A percentile compares a stretch with the other conserved stretches of the same genome.
Evolutionary conservation across 2,329 filamentous ascomycete genomes (phyloP).

Genomic region (Trichoderma koningiopsis): DNA sequence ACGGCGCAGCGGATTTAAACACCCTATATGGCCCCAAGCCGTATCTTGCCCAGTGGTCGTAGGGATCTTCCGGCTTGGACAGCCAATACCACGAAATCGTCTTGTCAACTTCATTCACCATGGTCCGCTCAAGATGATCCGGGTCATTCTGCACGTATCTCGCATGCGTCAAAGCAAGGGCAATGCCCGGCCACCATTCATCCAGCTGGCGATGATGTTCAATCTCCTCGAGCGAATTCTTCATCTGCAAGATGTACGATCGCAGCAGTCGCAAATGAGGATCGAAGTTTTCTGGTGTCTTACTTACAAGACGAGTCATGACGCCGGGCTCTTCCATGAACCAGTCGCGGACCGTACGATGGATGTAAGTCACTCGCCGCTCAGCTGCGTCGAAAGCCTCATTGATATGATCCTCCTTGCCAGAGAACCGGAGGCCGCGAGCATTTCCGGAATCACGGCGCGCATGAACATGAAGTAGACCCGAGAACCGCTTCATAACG

Average conservation of each 20-base stretch:
- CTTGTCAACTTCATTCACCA: constrained; percentile 36
- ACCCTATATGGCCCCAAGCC: constrained; percentile 38
- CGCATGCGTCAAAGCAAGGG: constrained; percentile 42
- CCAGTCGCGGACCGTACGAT: constrained; percentile 42
- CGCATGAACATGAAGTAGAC: constrained; percentile 34
- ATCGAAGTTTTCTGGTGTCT: constrained; percentile 31
- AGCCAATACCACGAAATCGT: constrained; percentile 39
- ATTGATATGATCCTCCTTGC: constrained; percentile 11
- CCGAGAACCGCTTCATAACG: constrained; percentile 32
- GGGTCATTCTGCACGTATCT: constrained; percentile 33
- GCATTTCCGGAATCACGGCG: constrained; percentile 28
- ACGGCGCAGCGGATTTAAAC: constrained; percentile 36
- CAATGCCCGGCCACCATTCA: constrained; percentile 44
- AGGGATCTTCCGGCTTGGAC: constrained; percentile 30
- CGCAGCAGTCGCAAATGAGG: constrained; percentile 38
- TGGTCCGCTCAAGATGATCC: constrained; percentile 20
- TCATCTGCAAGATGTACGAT: constrained; percentile 41
- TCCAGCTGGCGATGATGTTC: constrained; percentile 43
- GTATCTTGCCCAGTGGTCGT: constrained; percentile 41
- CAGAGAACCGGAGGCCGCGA: constrained; percentile 24
- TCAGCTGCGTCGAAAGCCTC: constrained; percentile 14
- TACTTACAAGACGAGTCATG: constrained; percentile 26
- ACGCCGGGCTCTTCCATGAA: constrained; percentile 33
- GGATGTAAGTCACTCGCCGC: constrained; percentile 38
- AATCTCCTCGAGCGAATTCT: constrained; percentile 37